phyloP scores from a whole-genome alignment of 1,139 yeast species.

The Suhomyces bolitotheri region DNA sequence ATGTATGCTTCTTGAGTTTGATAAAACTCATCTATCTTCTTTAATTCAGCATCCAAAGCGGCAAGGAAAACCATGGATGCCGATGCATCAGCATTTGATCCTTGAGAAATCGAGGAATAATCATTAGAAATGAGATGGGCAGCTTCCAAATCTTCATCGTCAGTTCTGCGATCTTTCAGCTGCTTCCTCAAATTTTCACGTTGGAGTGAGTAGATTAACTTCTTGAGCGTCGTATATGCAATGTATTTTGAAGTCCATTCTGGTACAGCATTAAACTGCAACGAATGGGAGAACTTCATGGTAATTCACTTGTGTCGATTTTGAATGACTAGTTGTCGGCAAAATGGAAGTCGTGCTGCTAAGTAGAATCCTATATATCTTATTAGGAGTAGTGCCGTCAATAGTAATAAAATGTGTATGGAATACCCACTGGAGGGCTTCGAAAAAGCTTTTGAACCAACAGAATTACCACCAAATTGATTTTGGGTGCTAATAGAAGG shows the following conservation, averaged over 20 bases:
- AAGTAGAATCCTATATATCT: too few species aligned
- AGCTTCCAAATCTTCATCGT: constrained; percentile 32
- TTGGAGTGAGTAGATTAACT: constrained; percentile 64
- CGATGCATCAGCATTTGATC: constrained; percentile 19
- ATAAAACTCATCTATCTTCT: constrained; percentile 62
- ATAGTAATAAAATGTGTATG: too few species aligned
- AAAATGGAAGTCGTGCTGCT: too few species aligned
- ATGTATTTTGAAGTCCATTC: constrained; percentile 74
- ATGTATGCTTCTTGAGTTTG: constrained; percentile 51
- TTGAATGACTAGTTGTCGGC: too few species aligned
- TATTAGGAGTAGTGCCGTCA: too few species aligned
- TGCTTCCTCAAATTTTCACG: constrained; percentile 47
- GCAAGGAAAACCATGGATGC: constrained; percentile 45
- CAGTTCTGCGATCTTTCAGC: constrained; percentile 14
- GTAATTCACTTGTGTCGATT: too few species aligned
- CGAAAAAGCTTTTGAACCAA: too few species aligned
- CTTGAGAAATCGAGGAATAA: constrained; percentile 25
- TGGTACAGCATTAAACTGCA: constrained; percentile 74
- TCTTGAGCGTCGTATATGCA: constrained; percentile 64
- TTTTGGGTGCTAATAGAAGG: too few species aligned
- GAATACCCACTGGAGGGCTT: too few species aligned
- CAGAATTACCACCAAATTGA: too few species aligned
- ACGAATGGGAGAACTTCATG: constrained; percentile 73
- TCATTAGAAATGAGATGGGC: constrained; percentile 29
- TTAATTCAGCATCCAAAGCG: constrained; percentile 57